Conservation (phyloP, 2,329 filamentous ascomycete species). For the Aureobasidium musti region DNA sequence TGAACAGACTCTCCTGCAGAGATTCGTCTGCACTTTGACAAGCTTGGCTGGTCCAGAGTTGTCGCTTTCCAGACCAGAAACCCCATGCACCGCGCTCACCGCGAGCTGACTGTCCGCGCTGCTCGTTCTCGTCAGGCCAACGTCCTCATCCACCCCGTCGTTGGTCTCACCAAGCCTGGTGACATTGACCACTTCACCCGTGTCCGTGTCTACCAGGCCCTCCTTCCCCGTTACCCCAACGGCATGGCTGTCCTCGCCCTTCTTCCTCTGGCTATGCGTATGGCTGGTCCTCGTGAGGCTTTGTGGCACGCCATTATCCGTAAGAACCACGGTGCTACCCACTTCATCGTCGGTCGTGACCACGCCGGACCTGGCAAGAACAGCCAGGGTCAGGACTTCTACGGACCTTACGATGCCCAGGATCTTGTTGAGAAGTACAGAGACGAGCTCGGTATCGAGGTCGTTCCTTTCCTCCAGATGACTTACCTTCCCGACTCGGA, state of each 20-base stretch:
- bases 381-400: constrained; percentile 94
- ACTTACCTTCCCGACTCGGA: constrained; percentile 97
- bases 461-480: constrained; percentile 99
- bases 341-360: constrained; percentile 99
- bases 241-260: constrained; percentile 98
- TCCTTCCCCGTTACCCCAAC: constrained; percentile 95
- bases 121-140: constrained; percentile 96
- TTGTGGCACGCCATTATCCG: constrained; percentile 99
- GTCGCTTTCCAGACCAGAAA: constrained; percentile 99
- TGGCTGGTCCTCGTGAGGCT: constrained; percentile 96
- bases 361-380: constrained; percentile 98
- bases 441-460: constrained; percentile 95
- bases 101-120: constrained; percentile 95
- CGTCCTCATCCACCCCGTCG: constrained; percentile 97
- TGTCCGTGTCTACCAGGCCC: constrained; percentile 96
- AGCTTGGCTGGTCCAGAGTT: constrained; percentile 96
- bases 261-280: constrained; percentile 94
- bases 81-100: constrained; percentile 98
- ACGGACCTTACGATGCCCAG: constrained; percentile 97
- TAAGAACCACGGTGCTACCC: constrained; percentile 98
- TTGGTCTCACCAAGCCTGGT: constrained; percentile 96
- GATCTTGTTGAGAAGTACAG: constrained; percentile 94
- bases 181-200: constrained; percentile 99
- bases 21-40: constrained; percentile 95
- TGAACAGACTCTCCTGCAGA: constrained; percentile 81